Evolutionary conservation across 768 basidiomycete genomes (phyloP).

Genomic region (Mycena epipterygia): DNA sequence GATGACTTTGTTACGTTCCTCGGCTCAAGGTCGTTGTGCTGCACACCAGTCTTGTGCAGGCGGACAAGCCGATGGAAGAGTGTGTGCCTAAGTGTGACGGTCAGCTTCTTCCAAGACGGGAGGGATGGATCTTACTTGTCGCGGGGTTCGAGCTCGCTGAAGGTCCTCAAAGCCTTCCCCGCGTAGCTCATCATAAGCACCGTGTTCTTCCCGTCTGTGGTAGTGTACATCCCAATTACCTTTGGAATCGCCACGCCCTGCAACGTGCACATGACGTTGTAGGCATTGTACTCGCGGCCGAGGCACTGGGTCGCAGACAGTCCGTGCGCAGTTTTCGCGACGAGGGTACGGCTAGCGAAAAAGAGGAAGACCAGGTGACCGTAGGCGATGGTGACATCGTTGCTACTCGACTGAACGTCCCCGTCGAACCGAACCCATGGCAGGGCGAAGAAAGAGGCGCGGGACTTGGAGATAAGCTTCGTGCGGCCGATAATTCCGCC

Average conservation of each 20-base stretch:
- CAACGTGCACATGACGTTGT: constrained; percentile 5
- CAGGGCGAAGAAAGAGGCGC: constrained; percentile 6
- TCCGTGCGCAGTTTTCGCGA: constrained; percentile 19
- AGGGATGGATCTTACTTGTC: constrained; percentile 14
- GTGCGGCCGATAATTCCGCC: constrained; percentile 17
- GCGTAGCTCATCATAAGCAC: constrained; percentile 26
- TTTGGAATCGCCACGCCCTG: constrained; percentile 25
- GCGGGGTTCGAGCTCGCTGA: constrained; percentile 15
- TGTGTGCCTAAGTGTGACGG: constrained; percentile 5
- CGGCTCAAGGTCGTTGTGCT: constrained; percentile 28
- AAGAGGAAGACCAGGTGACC: constrained; percentile 14
- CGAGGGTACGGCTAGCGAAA: not conserved
- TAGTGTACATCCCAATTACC: constrained; percentile 11
- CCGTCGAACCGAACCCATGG: constrained; percentile 25
- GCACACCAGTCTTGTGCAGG: constrained; percentile 19
- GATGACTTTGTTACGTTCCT: constrained; percentile 22
- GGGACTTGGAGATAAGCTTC: constrained; percentile 9
- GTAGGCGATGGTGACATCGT: constrained; percentile 13
- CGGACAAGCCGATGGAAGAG: constrained; percentile 25
- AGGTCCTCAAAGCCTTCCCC: constrained; percentile 10
- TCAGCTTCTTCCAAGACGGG: constrained; percentile 5
- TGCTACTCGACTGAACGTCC: constrained; percentile 23
- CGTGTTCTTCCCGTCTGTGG: constrained; percentile 3
- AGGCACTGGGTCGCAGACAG: constrained; percentile 15
- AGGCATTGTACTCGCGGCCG: constrained; percentile 13